Conservation (phyloP, 805 yeast species). For the Metschnikowia corniflorae region DNA sequence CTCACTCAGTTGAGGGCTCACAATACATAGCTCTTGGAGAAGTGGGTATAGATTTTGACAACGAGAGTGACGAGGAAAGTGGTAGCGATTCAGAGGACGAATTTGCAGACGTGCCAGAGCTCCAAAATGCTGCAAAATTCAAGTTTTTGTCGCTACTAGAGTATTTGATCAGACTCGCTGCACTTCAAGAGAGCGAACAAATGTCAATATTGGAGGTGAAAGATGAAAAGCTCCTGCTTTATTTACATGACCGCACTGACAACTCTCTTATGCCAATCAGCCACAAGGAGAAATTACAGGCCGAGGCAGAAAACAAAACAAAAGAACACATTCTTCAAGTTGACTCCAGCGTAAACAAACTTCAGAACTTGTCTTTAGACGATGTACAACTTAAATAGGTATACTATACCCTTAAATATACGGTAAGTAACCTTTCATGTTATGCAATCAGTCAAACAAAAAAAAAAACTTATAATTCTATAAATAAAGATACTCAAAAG, state of each 20-base stretch:
- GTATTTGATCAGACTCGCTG: conserved; percentile 55
- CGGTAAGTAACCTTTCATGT: too few species aligned
- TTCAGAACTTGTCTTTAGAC: conserved; percentile 26
- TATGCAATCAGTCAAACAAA: too few species aligned
- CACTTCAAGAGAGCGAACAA: conserved; percentile 60
- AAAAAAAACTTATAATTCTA: conserved; percentile 1
- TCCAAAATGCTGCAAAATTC: conserved; percentile 9
- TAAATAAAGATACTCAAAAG: background rate
- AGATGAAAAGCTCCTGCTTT: conserved; percentile 65
- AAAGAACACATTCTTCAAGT: conserved; percentile 20
- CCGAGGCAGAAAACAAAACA: conserved; percentile 11
- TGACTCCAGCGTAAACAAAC: conserved; percentile 33
- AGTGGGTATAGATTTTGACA: conserved; percentile 17
- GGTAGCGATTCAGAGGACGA: conserved; percentile 19
- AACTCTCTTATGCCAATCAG: conserved; percentile 20
- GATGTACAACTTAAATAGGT: conserved; percentile 4
- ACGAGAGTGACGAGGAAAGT: conserved; percentile 21
- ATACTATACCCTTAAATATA: background rate
- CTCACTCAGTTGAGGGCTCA: conserved; percentile 14
- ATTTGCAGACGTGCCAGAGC: conserved; percentile 5
- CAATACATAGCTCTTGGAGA: conserved; percentile 24
- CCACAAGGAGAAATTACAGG: conserved; percentile 14
- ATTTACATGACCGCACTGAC: conserved; percentile 53
- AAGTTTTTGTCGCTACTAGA: conserved; percentile 57
- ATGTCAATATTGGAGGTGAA: conserved; percentile 47